A percentile compares a stretch with the other conserved stretches of the same genome.
Evolutionary conservation across 179 eudicot genomes (phyloP).

Genomic region (Corrigiola litoralis): DNA sequence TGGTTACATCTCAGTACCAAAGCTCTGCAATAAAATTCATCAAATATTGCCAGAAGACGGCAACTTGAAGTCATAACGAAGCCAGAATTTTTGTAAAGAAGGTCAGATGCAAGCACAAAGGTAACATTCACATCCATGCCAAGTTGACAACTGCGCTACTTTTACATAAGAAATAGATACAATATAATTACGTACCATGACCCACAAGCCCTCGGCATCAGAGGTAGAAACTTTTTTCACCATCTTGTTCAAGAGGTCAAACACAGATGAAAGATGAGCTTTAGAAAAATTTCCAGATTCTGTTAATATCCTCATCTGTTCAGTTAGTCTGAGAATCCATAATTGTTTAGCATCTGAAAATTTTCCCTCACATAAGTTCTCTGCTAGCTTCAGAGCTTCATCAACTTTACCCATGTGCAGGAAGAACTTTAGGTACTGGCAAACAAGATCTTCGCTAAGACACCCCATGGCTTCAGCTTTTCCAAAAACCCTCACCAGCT

Average conservation of each 20-base stretch:
- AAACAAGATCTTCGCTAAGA: slow-evolving; percentile 68
- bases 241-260: slow-evolving; percentile 40
- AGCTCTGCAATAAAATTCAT: too few species aligned
- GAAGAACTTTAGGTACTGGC: slow-evolving; percentile 45
- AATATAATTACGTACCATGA: slow-evolving; percentile 50
- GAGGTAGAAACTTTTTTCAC: slow-evolving; percentile 39
- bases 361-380: slow-evolving; percentile 51
- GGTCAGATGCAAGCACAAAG: not conserved
- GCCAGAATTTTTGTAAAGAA: too few species aligned
- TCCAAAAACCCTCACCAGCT: slow-evolving; percentile 40
- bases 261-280: slow-evolving; percentile 35
- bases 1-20: too few species aligned
- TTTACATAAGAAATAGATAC: not conserved
- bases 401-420: slow-evolving; percentile 46
- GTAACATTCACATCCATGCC: not conserved
- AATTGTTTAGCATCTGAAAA: slow-evolving; percentile 49
- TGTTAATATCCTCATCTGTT: slow-evolving; percentile 45
- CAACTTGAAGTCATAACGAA: too few species aligned
- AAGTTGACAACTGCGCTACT: slow-evolving; percentile 1
- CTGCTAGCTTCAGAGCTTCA: slow-evolving; percentile 62
- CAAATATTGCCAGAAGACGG: too few species aligned
- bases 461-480: slow-evolving; percentile 64
- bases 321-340: slow-evolving; percentile 64
- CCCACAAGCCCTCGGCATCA: slow-evolving; percentile 67
- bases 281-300: slow-evolving; percentile 33